Base-by-base conservation (phyloP, 805 yeast genomes). In the Starmera quercuum region DNA sequence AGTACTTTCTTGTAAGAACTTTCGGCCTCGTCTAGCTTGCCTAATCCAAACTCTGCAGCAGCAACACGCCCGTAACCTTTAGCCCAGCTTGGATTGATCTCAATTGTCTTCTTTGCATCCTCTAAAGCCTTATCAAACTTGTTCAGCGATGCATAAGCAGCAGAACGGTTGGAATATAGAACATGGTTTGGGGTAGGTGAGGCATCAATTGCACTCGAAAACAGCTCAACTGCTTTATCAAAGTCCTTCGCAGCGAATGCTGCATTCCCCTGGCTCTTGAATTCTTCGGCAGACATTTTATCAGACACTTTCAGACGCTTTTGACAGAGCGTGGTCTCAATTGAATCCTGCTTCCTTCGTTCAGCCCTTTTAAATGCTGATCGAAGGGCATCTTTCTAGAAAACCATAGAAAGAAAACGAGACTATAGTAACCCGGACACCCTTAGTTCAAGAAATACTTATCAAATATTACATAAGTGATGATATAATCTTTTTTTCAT, bases 31-130 rank as follows among this genome's bases (percentile, higher is more conserved):
- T 83, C 87, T 32, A 79, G 70, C 39, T 83, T 73, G 13, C 86
- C 86, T 39, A 83, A 64, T n/a, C 98, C 98, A 50, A 69, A 80
- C 32, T 80, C 75, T 21, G 98, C 98, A 44, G 97, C 88, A 39
- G 85, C 99, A 24, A 83, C 82, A 61, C 99, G 79, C 52, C 78
- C 83, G 67, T 83, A 84, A 31, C 97, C 98, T 62, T 92, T 92
- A 16, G 96, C 87, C 97, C 97, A 92, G 3, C 80, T 45, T 12
- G 87, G 79, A 44, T 83, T 85, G 61, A 87, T 77, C 49, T 74
- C 71, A 34, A 83, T 78, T 62, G 95, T 83, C 52, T 82, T 75
- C 38, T 83, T 62, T 13, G 97, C 98, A 58, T 92, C 98, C 30
- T 68, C 64, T 39, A 86, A 66, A 4, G 97, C 98, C 39, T 78